These are phyloP conservation scores for Austroboletus festivus DNA, from an alignment of 768 basidiomycete genomes.

Conservation along the genomic window DNA sequence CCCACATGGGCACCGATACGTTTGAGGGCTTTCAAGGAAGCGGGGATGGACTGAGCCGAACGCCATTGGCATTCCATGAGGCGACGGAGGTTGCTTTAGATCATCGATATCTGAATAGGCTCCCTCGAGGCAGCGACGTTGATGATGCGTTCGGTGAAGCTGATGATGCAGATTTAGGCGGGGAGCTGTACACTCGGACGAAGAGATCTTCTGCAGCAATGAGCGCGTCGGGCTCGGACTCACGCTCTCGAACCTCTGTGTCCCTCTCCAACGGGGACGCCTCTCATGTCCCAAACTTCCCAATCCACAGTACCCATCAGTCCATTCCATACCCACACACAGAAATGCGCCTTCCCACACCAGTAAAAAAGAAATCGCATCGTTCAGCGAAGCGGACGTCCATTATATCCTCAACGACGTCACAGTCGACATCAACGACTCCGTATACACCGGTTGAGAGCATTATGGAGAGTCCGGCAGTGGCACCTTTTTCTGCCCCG, in stretches of 20 bases:
- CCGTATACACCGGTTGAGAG: slow-evolving; percentile 36
- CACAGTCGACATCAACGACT: slow-evolving; percentile 47
- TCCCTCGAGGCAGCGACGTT: background rate
- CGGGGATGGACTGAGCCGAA: slow-evolving; percentile 14
- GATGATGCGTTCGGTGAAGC: slow-evolving; percentile 28
- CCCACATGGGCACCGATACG: slow-evolving; percentile 28
- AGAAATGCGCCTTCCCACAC: slow-evolving; percentile 25
- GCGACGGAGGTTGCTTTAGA: background rate
- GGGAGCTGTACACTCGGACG: slow-evolving; percentile 47
- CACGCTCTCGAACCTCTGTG: slow-evolving; percentile 58
- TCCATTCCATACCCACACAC: slow-evolving; percentile 27
- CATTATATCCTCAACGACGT: slow-evolving; percentile 38
- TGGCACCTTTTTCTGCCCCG: slow-evolving; percentile 25
- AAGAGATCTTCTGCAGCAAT: slow-evolving; percentile 28
- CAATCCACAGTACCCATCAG: slow-evolving; percentile 25
- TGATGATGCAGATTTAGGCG: slow-evolving; percentile 62
- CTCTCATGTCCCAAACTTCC: slow-evolving; percentile 20
- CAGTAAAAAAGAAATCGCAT: slow-evolving; percentile 18
- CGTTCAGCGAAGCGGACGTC: slow-evolving; percentile 32
- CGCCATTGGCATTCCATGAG: background rate
- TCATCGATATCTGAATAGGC: slow-evolving; percentile 11
- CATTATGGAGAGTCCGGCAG: slow-evolving; percentile 25
- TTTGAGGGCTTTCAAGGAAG: slow-evolving; percentile 73
- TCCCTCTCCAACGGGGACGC: slow-evolving; percentile 36
- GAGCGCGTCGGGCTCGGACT: slow-evolving; percentile 49